A percentile compares a stretch with the other conserved stretches of the same genome.
Conservation (phyloP, 1,139 yeast genomes). For the Spencermartinsiella ligniputridi region DNA sequence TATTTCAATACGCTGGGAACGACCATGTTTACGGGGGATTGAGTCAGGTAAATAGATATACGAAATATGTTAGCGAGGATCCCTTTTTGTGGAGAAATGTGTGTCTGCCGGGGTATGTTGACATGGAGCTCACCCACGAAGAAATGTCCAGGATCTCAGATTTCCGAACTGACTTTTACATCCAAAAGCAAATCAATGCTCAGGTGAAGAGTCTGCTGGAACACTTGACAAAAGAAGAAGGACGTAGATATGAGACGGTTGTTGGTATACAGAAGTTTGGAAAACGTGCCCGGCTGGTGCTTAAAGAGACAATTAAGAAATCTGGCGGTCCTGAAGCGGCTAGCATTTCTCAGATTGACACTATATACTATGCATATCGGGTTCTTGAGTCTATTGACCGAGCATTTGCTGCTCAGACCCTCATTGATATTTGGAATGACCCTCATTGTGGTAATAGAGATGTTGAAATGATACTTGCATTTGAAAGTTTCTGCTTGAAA, state of each 20-base stretch:
- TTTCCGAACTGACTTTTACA: not conserved
- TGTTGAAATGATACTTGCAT: not conserved
- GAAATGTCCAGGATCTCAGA: not conserved
- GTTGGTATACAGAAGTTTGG: not conserved
- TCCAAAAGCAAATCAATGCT: not conserved
- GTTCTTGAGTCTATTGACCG: not conserved
- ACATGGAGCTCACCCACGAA: not conserved
- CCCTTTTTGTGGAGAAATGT: not conserved
- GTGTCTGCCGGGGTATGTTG: not conserved
- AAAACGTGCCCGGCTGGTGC: not conserved
- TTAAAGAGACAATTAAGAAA: not conserved
- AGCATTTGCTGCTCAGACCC: not conserved
- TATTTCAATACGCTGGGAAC: conserved; percentile 16
- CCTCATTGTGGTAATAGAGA: not conserved
- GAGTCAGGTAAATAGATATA: conserved; percentile 16
- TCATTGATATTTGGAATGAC: not conserved
- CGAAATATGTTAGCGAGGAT: conserved; percentile 18
- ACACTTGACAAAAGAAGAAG: not conserved
- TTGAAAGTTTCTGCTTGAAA: not conserved
- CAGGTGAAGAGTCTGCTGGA: not conserved
- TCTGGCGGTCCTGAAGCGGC: not conserved
- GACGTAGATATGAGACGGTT: not conserved
- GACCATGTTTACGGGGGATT: conserved; percentile 19
- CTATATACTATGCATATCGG: not conserved
- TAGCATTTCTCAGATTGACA: not conserved